A percentile compares a stretch with the other conserved stretches of the same genome.
Evolutionary conservation across 768 basidiomycete species (phyloP).

Genomic region (Tephrocybe sp.): DNA sequence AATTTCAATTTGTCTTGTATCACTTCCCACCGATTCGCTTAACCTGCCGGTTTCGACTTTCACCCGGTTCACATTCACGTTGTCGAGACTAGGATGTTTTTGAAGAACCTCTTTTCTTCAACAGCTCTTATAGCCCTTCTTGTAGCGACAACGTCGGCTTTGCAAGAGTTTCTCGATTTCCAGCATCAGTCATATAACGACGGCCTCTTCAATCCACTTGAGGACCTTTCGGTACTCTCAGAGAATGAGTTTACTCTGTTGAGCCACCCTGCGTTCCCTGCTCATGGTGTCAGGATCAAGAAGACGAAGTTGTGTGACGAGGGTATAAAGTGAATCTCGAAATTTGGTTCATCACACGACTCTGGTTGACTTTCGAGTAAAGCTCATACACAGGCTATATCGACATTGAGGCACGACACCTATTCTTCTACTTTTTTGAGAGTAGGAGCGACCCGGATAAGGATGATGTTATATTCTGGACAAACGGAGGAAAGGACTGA

Average conservation of each 20-base stretch:
- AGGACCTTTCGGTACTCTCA: conserved; percentile 33
- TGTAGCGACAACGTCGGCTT: no score
- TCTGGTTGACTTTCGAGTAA: not conserved
- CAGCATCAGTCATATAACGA: conserved; percentile 19
- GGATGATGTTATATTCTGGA: conserved; percentile 64
- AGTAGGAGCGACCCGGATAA: conserved; percentile 58
- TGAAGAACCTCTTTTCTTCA: no score
- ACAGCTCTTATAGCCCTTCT: no score
- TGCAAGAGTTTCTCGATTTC: no score
- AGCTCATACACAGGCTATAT: conserved; percentile 70
- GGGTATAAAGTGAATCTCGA: conserved; percentile 40
- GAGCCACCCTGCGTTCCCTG: conserved; percentile 49
- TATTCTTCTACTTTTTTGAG: conserved; percentile 82
- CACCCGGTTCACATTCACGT: no score
- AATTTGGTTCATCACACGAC: not conserved
- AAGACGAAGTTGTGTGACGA: conserved; percentile 59
- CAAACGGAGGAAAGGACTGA: conserved; percentile 38
- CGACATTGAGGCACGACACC: conserved; percentile 59
- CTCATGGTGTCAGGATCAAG: conserved; percentile 57
- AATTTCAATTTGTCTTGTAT: no score
- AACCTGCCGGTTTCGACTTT: no score
- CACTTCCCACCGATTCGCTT: no score
- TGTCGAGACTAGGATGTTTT: no score
- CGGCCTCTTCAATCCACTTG: conserved; percentile 35
- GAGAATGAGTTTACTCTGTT: conserved; percentile 35